Evolutionary conservation across 345 rosid species (phyloP), one percentile per base, ranked within the genome.

Genomic region (Mercurialis annua): DNA sequence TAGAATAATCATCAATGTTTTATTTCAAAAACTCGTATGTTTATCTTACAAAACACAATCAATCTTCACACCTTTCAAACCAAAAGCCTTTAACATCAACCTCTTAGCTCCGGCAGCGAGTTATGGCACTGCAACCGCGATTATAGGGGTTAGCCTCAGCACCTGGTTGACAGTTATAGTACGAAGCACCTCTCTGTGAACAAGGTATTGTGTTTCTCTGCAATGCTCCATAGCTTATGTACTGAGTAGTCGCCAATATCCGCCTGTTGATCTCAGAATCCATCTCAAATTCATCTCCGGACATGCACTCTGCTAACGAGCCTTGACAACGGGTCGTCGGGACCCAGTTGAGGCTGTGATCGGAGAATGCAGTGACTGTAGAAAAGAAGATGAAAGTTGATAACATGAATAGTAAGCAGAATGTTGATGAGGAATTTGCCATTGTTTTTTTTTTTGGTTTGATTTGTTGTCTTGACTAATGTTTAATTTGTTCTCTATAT

Each of bases 111-210:
- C 94, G 84, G 76, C 97, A 93, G 38, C 82, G 89, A 66, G 96
- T 73, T 57, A 93, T 85, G 21, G 84, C 54, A 52, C 82, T 82
- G 83, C 97, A 93, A 21, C 94, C 92, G 54, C 97, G 90, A 67
- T 23, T 66, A 64, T 89, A 93, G 33, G 96, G 96, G 72, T 93
- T 93, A 49, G 96, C 89, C 68, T 80, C 59, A 3, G 89, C 90
- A n/a, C 97, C 96, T 2, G 76, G 60, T 70, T 70, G 75, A 71
- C 98, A 93, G 74, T 90, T 93, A 71, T 93, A 90, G 79, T 93
- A 93, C 23, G 96, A 86, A 0, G 88, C 88, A 15, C 98, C 96
- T 81, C 92, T 85, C 48, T 31, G 81, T 4, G 95, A 90, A 80
- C 98, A 90, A 0, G 97, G 97, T 56, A 84, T 83, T 2, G 87